A percentile compares a stretch with the other conserved stretches of the same genome.
phyloP scores from a whole-genome alignment of 2,329 filamentous ascomycete genomes.

The Phoma sp. region DNA sequence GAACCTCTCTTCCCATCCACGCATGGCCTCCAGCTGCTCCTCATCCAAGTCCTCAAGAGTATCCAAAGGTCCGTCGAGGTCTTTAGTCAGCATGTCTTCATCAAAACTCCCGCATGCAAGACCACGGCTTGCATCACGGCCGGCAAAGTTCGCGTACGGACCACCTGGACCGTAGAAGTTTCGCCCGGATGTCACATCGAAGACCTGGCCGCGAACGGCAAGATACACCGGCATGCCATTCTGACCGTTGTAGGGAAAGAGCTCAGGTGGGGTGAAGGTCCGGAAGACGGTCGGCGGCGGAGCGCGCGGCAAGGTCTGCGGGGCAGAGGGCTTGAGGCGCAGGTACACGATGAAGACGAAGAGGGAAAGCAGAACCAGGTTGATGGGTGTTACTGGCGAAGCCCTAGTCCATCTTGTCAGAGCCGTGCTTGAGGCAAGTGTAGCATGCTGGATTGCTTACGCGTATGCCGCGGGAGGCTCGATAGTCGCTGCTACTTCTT shows the following conservation, averaged over 20 bases:
- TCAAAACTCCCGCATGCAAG: constrained; percentile 51
- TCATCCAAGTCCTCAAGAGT: constrained; percentile 71
- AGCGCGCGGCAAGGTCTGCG: constrained; percentile 59
- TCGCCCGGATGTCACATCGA: constrained; percentile 83
- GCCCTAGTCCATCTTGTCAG: constrained; percentile 49
- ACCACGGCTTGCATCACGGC: constrained; percentile 85
- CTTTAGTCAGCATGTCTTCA: constrained; percentile 65
- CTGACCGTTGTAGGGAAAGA: constrained; percentile 84
- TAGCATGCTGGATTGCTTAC: constrained; percentile 41
- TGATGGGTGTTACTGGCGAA: constrained; percentile 64
- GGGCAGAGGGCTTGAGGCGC: constrained; percentile 62
- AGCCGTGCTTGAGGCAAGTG: constrained; percentile 1
- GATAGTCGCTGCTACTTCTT: constrained; percentile 9
- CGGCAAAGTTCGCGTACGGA: constrained; percentile 95
- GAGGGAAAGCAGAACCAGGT: constrained; percentile 65
- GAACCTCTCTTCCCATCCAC: constrained; percentile 94
- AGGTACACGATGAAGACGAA: constrained; percentile 64
- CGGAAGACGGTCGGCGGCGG: constrained; percentile 82
- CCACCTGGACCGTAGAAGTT: constrained; percentile 97
- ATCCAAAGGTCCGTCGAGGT: constrained; percentile 83
- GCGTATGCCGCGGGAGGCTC: constrained; percentile 51
- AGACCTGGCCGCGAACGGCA: constrained; percentile 87
- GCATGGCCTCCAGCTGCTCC: constrained; percentile 82
- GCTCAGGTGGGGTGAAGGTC: constrained; percentile 79
- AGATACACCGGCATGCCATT: constrained; percentile 80